Conservation (phyloP, 177 flowering plant genomes). For the Vitis hybrid region DNA sequence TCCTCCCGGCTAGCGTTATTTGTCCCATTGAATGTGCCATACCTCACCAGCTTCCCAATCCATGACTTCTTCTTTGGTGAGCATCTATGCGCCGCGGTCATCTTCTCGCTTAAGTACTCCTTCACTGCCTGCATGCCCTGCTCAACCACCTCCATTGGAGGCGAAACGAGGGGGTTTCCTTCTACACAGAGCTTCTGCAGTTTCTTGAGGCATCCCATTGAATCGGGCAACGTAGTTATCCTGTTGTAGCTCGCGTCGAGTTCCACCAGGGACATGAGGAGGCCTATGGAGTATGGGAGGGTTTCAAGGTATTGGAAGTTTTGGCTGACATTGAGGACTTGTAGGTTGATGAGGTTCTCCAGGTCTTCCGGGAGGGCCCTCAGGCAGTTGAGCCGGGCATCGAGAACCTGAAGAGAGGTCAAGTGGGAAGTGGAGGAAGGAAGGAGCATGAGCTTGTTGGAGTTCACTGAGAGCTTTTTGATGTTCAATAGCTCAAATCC, state of each 20-base stretch:
- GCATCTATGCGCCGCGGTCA: slow-evolving; percentile 37
- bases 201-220: slow-evolving; percentile 69
- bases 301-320: slow-evolving; percentile 74
- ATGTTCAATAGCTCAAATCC: slow-evolving; percentile 76
- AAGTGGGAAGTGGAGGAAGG: slow-evolving; percentile 69
- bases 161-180: slow-evolving; percentile 81
- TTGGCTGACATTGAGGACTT: slow-evolving; percentile 80
- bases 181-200: slow-evolving; percentile 65
- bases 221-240: slow-evolving; percentile 56
- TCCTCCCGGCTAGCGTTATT: slow-evolving; percentile 9
- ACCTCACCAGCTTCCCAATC: slow-evolving; percentile 66
- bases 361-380: slow-evolving; percentile 73
- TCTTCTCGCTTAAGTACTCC: slow-evolving; percentile 58
- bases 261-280: slow-evolving; percentile 68
- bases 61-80: slow-evolving; percentile 58
- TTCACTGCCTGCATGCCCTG: slow-evolving; percentile 54
- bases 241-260: slow-evolving; percentile 85
- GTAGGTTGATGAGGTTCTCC: slow-evolving; percentile 74
- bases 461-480: slow-evolving; percentile 71
- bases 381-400: slow-evolving; percentile 87
- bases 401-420: slow-evolving; percentile 58
- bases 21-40: slow-evolving; percentile 55
- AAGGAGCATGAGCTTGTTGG: slow-evolving; percentile 71
- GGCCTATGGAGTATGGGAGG: slow-evolving; percentile 83
- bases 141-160: slow-evolving; percentile 69